Percentiles rank a stretch among this genome's conserved stretches.
These are phyloP conservation scores for Malania oleifera DNA, from an alignment of 164 flowering plant genomes.

Conservation along the genomic window DNA sequence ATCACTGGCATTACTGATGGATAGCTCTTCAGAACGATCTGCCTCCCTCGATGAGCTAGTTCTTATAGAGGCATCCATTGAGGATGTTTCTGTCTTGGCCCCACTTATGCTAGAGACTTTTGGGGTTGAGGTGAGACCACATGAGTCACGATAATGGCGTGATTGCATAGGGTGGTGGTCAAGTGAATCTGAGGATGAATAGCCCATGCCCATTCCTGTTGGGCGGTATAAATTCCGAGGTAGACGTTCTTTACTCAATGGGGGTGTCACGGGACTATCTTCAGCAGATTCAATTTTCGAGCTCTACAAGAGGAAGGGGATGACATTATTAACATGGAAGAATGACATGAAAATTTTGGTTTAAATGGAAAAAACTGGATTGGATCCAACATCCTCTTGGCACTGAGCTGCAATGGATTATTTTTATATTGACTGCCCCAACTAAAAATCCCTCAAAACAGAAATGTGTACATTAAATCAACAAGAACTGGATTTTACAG, in stretches of 20 bases:
- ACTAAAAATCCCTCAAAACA: no score
- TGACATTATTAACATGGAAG: background rate
- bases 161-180: slow-evolving; percentile 49
- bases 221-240: slow-evolving; percentile 61
- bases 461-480: no score
- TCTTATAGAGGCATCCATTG: slow-evolving; percentile 73
- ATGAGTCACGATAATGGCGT: slow-evolving; percentile 4
- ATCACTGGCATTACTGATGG: slow-evolving; percentile 90
- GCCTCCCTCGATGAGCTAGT: slow-evolving; percentile 78
- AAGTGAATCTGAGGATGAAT: slow-evolving; percentile 81
- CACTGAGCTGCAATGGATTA: no score
- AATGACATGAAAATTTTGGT: no score
- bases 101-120: slow-evolving; percentile 4
- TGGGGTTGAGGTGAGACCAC: slow-evolving; percentile 5
- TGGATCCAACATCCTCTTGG: no score
- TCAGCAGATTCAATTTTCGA: slow-evolving; percentile 62
- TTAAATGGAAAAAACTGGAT: no score
- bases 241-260: slow-evolving; percentile 58
- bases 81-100: slow-evolving; percentile 33
- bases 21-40: slow-evolving; percentile 80
- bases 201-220: slow-evolving; percentile 35
- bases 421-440: background rate
- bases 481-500: no score
- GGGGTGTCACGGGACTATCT: slow-evolving; percentile 84
- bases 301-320: slow-evolving; percentile 36